phyloP scores from a whole-genome alignment of 176 grass and related monocot species.

The Bothriochloa decipiens region DNA sequence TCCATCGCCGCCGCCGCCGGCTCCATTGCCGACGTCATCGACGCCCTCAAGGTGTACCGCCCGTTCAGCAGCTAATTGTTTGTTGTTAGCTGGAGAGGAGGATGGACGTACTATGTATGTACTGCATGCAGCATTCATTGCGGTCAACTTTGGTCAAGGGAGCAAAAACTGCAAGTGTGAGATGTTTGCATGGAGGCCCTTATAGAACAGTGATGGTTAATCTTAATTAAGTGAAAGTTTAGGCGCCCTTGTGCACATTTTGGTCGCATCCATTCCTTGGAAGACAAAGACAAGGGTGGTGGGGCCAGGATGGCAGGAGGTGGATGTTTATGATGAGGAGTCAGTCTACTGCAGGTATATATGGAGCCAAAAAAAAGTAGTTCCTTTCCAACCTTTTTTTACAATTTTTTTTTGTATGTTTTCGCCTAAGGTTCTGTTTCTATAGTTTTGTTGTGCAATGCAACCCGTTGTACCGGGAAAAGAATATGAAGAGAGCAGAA shows the following conservation, averaged over 20 bases:
- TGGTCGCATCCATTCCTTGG: background rate
- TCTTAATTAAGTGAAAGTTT: background rate
- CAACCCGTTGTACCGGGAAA: background rate
- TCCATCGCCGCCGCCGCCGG: conserved; percentile 55
- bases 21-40: conserved; percentile 59
- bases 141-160: background rate
- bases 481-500: background rate
- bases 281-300: background rate
- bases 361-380: background rate
- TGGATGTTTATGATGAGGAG: background rate
- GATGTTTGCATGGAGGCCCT: background rate
- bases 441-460: background rate
- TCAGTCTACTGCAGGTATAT: background rate
- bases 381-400: background rate
- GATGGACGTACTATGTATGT: background rate
- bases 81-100: background rate
- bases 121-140: conserved; percentile 7
- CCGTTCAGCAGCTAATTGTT: conserved; percentile 46
- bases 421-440: background rate
- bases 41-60: conserved; percentile 53
- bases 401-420: background rate
- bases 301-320: background rate
- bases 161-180: background rate
- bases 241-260: conserved; percentile 7
- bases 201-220: background rate